Conservation (phyloP, 1,284 basidiomycete genomes). For the Boletus semigastroideus region DNA sequence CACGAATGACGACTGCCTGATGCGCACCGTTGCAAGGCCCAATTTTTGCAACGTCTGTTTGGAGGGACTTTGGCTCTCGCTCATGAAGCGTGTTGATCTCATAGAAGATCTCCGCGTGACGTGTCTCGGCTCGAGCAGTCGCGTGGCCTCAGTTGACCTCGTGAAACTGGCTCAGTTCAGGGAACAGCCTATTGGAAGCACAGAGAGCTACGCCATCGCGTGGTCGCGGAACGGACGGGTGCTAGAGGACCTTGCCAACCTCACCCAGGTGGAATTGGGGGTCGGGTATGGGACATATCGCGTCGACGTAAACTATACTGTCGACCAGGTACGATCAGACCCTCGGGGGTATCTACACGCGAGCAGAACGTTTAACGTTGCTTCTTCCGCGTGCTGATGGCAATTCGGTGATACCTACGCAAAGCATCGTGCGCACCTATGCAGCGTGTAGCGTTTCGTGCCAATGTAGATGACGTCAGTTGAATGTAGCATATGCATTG, state of each 20-base stretch:
- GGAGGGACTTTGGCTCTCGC: conserved; percentile 69
- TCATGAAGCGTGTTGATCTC: conserved; percentile 57
- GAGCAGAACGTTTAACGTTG: conserved; percentile 19
- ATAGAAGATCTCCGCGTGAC: conserved; percentile 49
- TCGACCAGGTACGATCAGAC: conserved; percentile 56
- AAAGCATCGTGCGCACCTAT: background rate
- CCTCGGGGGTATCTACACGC: conserved; percentile 33
- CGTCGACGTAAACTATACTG: conserved; percentile 50
- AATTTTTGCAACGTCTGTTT: conserved; percentile 77
- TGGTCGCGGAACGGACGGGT: conserved; percentile 51
- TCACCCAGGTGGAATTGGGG: conserved; percentile 44
- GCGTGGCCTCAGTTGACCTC: conserved; percentile 44
- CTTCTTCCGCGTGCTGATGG: conserved; percentile 4
- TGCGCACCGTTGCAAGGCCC: conserved; percentile 71
- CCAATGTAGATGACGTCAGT: conserved; percentile 4
- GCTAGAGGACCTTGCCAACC: conserved; percentile 47
- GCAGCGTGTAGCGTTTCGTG: background rate
- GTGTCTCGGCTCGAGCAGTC: conserved; percentile 7
- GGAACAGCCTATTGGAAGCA: conserved; percentile 28
- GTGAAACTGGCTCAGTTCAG: conserved; percentile 64
- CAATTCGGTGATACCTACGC: too few relatives aligned
- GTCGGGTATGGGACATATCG: conserved; percentile 41
- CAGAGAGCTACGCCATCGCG: conserved; percentile 54
- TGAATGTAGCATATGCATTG: conserved; percentile 17
- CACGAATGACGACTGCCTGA: conserved; percentile 83